A percentile compares a stretch with the other conserved stretches of the same genome.
Evolutionary conservation across 2,329 filamentous ascomycete genomes (phyloP).

Genomic region (Pseudonectria buxi): DNA sequence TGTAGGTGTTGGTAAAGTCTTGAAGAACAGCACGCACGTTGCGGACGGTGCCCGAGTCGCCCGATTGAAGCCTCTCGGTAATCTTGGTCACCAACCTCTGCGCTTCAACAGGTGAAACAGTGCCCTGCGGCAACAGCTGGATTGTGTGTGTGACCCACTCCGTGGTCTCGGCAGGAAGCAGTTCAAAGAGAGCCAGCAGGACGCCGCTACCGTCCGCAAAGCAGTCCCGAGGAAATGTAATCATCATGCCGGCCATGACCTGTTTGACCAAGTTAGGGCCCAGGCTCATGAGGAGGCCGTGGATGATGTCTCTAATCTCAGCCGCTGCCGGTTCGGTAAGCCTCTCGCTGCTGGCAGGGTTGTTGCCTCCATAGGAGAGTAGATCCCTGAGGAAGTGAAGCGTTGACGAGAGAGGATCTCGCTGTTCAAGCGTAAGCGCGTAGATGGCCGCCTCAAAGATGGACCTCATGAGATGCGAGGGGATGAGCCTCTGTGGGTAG

Average conservation of each 20-base stretch:
- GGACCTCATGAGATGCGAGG: slow-evolving; percentile 69
- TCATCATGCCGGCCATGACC: slow-evolving; percentile 97
- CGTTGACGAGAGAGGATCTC: slow-evolving; percentile 83
- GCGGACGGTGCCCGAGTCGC: slow-evolving; percentile 54
- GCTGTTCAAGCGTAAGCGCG: slow-evolving; percentile 80
- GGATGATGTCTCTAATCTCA: slow-evolving; percentile 67
- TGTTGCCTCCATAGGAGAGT: slow-evolving; percentile 77
- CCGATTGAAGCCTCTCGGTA: slow-evolving; percentile 64
- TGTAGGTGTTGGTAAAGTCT: slow-evolving; percentile 94
- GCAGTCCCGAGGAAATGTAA: slow-evolving; percentile 91
- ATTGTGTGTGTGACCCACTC: slow-evolving; percentile 81
- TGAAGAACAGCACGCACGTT: slow-evolving; percentile 82
- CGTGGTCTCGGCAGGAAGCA: slow-evolving; percentile 73
- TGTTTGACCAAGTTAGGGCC: slow-evolving; percentile 79
- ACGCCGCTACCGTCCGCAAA: slow-evolving; percentile 92
- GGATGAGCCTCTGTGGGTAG: slow-evolving; percentile 78
- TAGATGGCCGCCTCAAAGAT: slow-evolving; percentile 85
- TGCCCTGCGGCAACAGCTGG: slow-evolving; percentile 73
- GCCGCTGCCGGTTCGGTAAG: slow-evolving; percentile 53
- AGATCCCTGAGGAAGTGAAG: slow-evolving; percentile 91
- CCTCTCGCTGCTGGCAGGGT: slow-evolving; percentile 56
- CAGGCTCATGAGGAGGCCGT: slow-evolving; percentile 60
- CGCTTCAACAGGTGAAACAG: slow-evolving; percentile 71
- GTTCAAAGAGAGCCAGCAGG: slow-evolving; percentile 80
- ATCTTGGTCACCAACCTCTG: slow-evolving; percentile 76